phyloP scores from a whole-genome alignment of 1,284 basidiomycete species.

The Rhodotorula sp. region DNA sequence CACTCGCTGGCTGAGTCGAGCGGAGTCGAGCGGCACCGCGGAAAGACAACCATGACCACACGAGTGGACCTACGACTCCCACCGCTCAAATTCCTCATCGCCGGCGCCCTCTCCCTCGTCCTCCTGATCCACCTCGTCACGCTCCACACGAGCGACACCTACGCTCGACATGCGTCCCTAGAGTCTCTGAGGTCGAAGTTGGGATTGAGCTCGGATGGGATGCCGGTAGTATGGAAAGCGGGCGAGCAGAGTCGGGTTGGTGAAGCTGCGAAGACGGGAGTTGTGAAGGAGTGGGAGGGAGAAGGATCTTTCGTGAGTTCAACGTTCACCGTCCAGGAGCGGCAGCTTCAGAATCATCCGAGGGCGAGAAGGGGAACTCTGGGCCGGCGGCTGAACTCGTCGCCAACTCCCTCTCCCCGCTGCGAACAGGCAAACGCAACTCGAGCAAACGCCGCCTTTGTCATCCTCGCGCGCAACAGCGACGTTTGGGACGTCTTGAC shows the following conservation, averaged over 20 bases:
- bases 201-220: constrained; percentile 12
- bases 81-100: not conserved
- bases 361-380: no score
- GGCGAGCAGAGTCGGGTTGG: not conserved
- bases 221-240: not conserved
- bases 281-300: not conserved
- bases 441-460: constrained; percentile 21
- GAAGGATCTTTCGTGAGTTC: not conserved
- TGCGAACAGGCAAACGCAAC: constrained; percentile 11
- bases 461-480: constrained; percentile 74
- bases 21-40: not conserved
- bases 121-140: constrained; percentile 14
- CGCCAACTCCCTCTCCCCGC: not conserved
- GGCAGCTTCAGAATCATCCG: fast-evolving
- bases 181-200: not conserved
- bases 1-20: not conserved
- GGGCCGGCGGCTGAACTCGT: not conserved
- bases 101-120: not conserved
- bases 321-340: not conserved
- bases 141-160: constrained; percentile 5
- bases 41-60: not conserved
- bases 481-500: constrained; percentile 69
- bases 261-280: not conserved
- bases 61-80: constrained; percentile 1
- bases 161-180: constrained; percentile 4